Conservation (phyloP, 1,284 basidiomycete species). For the Irpex sp. region DNA sequence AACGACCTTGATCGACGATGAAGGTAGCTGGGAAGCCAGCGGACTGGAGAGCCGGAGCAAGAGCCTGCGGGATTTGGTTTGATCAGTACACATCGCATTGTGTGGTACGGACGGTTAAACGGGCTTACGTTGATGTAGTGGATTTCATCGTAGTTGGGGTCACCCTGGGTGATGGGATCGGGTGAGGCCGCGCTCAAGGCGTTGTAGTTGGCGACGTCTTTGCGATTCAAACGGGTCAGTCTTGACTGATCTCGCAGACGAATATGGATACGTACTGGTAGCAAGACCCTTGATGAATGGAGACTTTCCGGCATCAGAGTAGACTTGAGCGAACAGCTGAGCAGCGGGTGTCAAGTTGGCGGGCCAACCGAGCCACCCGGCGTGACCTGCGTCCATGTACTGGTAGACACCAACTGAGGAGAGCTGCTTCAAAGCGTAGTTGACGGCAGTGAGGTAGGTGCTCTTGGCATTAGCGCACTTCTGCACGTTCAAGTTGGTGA, state of each 20-base stretch:
- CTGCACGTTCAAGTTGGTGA: slow-evolving; percentile 58
- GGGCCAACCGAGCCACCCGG: slow-evolving; percentile 67
- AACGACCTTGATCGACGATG: slow-evolving; percentile 63
- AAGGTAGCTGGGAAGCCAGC: slow-evolving; percentile 57
- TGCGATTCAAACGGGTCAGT: slow-evolving; percentile 4
- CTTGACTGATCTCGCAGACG: neutral
- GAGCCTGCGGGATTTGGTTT: slow-evolving; percentile 31
- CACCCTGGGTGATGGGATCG: slow-evolving; percentile 56
- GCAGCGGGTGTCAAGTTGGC: slow-evolving; percentile 60
- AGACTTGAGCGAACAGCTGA: slow-evolving; percentile 49
- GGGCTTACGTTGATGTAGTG: slow-evolving; percentile 51
- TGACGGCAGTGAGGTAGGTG: slow-evolving; percentile 50
- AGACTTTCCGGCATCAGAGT: slow-evolving; percentile 45
- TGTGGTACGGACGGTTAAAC: neutral
- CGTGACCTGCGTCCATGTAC: slow-evolving; percentile 64
- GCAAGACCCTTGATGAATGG: slow-evolving; percentile 56
- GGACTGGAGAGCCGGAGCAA: slow-evolving; percentile 42
- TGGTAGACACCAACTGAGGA: slow-evolving; percentile 52
- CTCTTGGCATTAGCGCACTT: slow-evolving; percentile 52
- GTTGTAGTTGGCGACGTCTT: slow-evolving; percentile 64
- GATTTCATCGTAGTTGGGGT: slow-evolving; percentile 59
- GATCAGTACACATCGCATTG: neutral
- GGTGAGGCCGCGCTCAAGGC: slow-evolving; percentile 47
- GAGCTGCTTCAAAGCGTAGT: slow-evolving; percentile 56
- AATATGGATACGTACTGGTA: slow-evolving; percentile 33